These are phyloP conservation scores for Fonsecaea monophora DNA, from an alignment of 2,329 filamentous ascomycete genomes.

Conservation along the genomic window DNA sequence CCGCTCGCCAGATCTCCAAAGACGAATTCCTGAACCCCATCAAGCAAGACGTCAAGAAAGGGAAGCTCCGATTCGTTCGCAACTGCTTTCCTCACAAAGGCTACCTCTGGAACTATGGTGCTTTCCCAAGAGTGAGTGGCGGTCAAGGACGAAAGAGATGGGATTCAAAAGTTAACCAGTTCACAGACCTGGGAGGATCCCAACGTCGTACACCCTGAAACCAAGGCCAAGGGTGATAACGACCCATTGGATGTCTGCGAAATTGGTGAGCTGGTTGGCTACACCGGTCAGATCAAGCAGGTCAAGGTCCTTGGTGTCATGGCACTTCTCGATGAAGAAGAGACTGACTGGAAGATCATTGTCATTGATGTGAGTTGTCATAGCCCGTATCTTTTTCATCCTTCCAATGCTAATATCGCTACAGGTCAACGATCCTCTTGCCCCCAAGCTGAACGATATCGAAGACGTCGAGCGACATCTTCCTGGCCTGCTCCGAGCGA, in stretches of 20 bases:
- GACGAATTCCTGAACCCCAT: slow-evolving; percentile 97
- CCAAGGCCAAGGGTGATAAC: slow-evolving; percentile 99
- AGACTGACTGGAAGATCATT: slow-evolving; percentile 99
- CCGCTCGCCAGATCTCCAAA: slow-evolving; percentile 81
- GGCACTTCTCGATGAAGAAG: slow-evolving; percentile 98
- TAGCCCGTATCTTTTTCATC: slow-evolving; percentile 49
- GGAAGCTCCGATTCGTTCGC: slow-evolving; percentile 98
- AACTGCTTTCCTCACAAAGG: slow-evolving; percentile 99
- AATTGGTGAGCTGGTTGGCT: slow-evolving; percentile 97
- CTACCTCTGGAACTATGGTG: slow-evolving; percentile 99
- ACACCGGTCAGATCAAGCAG: slow-evolving; percentile 97
- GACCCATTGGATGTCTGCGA: slow-evolving; percentile 99
- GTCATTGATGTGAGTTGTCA: slow-evolving; percentile 75
- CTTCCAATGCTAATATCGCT: slow-evolving; percentile 6
- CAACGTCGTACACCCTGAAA: slow-evolving; percentile 94
- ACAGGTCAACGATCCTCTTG: slow-evolving; percentile 81
- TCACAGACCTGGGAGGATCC: slow-evolving; percentile 97
- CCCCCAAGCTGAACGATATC: slow-evolving; percentile 94
- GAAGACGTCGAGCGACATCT: slow-evolving; percentile 99
- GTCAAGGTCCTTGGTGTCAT: slow-evolving; percentile 99
- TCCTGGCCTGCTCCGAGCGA: slow-evolving; percentile 92
- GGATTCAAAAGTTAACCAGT: slow-evolving; percentile 13
- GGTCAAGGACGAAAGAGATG: background rate
- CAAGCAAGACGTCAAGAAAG: slow-evolving; percentile 99
- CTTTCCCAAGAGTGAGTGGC: slow-evolving; percentile 86